These are phyloP conservation scores for Aspergillus pseudonomiae DNA, from an alignment of 2,329 filamentous ascomycete species.

Conservation along the genomic window DNA sequence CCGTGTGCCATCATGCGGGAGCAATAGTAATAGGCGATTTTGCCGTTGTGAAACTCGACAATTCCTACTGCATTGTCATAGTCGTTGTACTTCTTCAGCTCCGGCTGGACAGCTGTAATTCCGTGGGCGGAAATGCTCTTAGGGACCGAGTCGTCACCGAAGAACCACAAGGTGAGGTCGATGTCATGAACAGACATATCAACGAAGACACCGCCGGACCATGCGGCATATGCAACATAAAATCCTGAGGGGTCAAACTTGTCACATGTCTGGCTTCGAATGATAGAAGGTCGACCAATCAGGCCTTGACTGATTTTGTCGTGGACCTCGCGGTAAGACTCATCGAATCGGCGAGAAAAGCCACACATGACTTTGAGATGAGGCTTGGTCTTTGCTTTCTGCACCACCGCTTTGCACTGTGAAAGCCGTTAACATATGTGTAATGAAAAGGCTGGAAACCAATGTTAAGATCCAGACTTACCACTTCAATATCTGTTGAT, in stretches of 20 bases:
- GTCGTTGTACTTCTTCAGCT: conserved; percentile 59
- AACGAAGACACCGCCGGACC: conserved; percentile 68
- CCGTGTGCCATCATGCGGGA: conserved; percentile 68
- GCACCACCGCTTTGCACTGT: conserved; percentile 61
- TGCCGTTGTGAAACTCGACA: conserved; percentile 65
- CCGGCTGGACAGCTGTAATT: conserved; percentile 61
- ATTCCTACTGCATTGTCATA: conserved; percentile 65
- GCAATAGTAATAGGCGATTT: conserved; percentile 66
- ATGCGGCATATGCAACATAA: conserved; percentile 67
- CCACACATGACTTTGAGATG: conserved; percentile 67
- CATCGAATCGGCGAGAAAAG: conserved; percentile 68
- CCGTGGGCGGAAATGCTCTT: conserved; percentile 60
- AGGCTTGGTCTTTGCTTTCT: conserved; percentile 57
- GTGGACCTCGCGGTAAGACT: conserved; percentile 64
- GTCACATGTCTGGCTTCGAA: conserved; percentile 68
- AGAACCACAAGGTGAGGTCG: conserved; percentile 65
- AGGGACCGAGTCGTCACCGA: conserved; percentile 56
- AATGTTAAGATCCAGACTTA: conserved; percentile 35
- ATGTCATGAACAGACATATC: conserved; percentile 72
- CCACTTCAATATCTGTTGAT: conserved; percentile 60
- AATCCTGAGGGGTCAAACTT: conserved; percentile 66
- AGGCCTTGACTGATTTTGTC: conserved; percentile 55
- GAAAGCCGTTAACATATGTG: neutral
- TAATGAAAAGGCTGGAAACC: too few species aligned
- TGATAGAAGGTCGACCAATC: conserved; percentile 63